phyloP scores from a whole-genome alignment of 352 stramenopile species.

The Pythium insidiosum region DNA sequence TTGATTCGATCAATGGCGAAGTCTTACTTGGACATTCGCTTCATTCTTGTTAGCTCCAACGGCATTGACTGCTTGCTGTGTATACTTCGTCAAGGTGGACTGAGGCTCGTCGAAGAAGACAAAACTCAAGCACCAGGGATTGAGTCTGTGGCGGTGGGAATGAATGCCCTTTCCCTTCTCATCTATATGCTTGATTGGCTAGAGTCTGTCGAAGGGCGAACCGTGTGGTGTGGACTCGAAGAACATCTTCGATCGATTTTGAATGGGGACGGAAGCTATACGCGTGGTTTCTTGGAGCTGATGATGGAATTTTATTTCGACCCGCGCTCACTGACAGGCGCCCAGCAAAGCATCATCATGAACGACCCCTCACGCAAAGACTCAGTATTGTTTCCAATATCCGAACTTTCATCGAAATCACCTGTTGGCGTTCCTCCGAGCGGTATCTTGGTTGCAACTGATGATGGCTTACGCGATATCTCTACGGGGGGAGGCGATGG shows the following conservation, averaged over 20 bases:
- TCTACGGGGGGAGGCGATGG: constrained; percentile 8
- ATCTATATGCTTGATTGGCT: constrained; percentile 78
- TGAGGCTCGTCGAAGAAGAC: background rate
- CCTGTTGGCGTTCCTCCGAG: constrained; percentile 6
- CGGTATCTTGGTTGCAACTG: constrained; percentile 30
- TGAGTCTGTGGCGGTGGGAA: constrained; percentile 17
- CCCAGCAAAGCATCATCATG: constrained; percentile 80
- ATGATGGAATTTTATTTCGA: constrained; percentile 86
- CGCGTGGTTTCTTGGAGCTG: constrained; percentile 59
- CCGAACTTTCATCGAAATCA: constrained; percentile 18
- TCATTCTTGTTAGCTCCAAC: constrained; percentile 71
- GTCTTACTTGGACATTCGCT: constrained; percentile 65
- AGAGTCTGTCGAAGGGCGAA: constrained; percentile 72
- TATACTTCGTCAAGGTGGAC: constrained; percentile 26
- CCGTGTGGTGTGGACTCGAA: constrained; percentile 79
- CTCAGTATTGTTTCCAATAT: constrained; percentile 64
- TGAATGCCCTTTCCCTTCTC: constrained; percentile 56
- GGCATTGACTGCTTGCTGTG: constrained; percentile 63
- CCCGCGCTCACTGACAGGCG: constrained; percentile 37
- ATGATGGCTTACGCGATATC: constrained; percentile 27
- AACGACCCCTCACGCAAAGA: constrained; percentile 75
- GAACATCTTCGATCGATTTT: constrained; percentile 61
- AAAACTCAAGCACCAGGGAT: background rate
- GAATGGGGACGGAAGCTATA: constrained; percentile 69
- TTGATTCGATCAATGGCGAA: constrained; percentile 50